Conservation (phyloP, 2,329 filamentous ascomycete species). For the Cercospora janseana region DNA sequence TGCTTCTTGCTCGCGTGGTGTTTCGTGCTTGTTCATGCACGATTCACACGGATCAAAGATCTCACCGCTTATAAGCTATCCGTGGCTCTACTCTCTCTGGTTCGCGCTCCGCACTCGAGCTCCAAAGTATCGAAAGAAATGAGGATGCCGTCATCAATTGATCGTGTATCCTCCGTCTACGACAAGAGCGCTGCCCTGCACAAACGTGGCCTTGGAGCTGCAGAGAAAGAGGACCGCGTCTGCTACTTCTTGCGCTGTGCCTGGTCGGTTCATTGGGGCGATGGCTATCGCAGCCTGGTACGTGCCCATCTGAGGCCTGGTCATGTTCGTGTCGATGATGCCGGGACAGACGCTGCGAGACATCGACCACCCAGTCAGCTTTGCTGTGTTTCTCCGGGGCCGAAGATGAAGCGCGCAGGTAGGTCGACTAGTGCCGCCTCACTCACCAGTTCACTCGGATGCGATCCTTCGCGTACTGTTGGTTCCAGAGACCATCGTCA, state of each 20-base stretch:
- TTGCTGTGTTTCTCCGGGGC: neutral
- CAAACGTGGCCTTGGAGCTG: slow-evolving; percentile 48
- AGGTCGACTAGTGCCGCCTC: slow-evolving; percentile 5
- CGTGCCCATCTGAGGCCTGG: slow-evolving; percentile 39
- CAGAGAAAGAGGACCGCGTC: slow-evolving; percentile 49
- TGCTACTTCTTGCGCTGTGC: slow-evolving; percentile 49
- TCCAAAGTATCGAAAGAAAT: neutral
- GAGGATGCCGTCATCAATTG: slow-evolving; percentile 32
- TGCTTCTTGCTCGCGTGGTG: slow-evolving; percentile 2
- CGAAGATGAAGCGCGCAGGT: neutral
- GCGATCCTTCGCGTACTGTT: slow-evolving; percentile 47
- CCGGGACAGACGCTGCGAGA: slow-evolving; percentile 46
- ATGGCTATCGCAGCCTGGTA: slow-evolving; percentile 34
- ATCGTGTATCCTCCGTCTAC: slow-evolving; percentile 51
- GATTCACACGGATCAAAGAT: slow-evolving; percentile 1
- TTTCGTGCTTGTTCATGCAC: neutral
- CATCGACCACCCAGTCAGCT: neutral
- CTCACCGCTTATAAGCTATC: neutral
- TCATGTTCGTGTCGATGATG: slow-evolving; percentile 49
- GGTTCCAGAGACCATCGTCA: neutral
- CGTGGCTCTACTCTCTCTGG: neutral
- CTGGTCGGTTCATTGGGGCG: slow-evolving; percentile 44
- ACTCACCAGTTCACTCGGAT: slow-evolving; percentile 48
- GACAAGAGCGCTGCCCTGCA: slow-evolving; percentile 46
- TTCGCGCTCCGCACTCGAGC: neutral